Conservation (phyloP, 768 basidiomycete genomes). For the Amanita molliuscula region DNA sequence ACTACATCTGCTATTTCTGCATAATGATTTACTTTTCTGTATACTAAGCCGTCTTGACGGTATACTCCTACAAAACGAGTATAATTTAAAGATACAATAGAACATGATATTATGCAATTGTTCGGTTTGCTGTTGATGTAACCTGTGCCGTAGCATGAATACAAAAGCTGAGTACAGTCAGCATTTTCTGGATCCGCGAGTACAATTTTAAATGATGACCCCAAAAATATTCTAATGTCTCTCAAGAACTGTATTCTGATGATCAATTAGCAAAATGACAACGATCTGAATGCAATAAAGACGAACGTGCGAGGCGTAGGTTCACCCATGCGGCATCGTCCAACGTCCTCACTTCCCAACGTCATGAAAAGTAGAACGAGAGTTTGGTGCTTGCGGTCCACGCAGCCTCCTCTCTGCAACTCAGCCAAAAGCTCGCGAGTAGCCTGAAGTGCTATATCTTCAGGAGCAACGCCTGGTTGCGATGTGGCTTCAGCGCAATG, state of each 20-base stretch:
- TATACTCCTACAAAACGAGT: not conserved
- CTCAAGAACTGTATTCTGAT: slow-evolving; percentile 83
- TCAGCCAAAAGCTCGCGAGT: slow-evolving; percentile 72
- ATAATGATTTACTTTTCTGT: not conserved
- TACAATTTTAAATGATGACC: slow-evolving; percentile 87
- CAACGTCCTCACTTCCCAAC: slow-evolving; percentile 95
- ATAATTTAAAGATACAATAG: slow-evolving; percentile 4
- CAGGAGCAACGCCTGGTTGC: slow-evolving; percentile 74
- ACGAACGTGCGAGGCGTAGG: slow-evolving; percentile 74
- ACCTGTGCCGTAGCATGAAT: slow-evolving; percentile 89
- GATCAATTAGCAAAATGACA: not conserved
- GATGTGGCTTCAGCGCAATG: slow-evolving; percentile 85
- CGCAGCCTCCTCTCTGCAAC: slow-evolving; percentile 75
- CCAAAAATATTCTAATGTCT: slow-evolving; percentile 75
- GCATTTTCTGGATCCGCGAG: slow-evolving; percentile 43
- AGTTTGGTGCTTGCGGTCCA: slow-evolving; percentile 83
- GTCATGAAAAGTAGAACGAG: slow-evolving; percentile 86
- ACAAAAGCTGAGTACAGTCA: slow-evolving; percentile 51
- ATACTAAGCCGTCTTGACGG: not conserved
- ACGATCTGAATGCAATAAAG: slow-evolving; percentile 1
- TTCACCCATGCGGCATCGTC: slow-evolving; percentile 77
- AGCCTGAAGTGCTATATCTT: slow-evolving; percentile 83
- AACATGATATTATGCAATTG: slow-evolving; percentile 41
- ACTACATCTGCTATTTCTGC: not conserved
- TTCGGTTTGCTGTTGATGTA: slow-evolving; percentile 83